Base-by-base conservation (phyloP, 2,329 filamentous ascomycete species). In the Colletotrichum sp. region DNA sequence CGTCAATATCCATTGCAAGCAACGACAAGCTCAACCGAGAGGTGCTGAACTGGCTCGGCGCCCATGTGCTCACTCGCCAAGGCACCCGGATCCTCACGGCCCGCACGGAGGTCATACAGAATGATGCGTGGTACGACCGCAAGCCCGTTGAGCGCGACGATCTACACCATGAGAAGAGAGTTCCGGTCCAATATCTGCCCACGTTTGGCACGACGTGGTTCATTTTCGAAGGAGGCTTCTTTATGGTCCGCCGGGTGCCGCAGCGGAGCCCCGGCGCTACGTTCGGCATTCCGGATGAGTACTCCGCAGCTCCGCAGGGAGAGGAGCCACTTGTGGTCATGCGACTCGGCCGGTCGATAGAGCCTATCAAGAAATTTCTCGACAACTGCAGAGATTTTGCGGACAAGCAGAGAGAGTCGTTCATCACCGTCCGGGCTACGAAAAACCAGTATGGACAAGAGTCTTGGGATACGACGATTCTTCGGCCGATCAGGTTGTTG, bases 161-260 rank as follows among this genome's bases (percentile, higher is more conserved):
- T 77, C 80, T 78, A 58, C 78, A 80, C 43, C 80, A 81, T 52
- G 82, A 83, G 66, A 85, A 82, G 76, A 79, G 84, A 18, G 72
- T 80, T 3, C 81, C 84, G 1, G 82, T 86, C 27, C 80, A 84
- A 67, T 85, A 85, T 64, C 79, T 85, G 6, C 84, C 84, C 5
- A 85, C 82, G 3, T 86, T 85, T 39, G 83, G 83, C 22, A 81
- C 80, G 1, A 84, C 83, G 1, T 85, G 82, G 83, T 85, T 86
- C 78, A 65, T 82, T 27, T 76, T 82, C 69, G 77, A 81, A 13
- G 79, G 81, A 61, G 80, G 79, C 34, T 32, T 85, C n/a, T 85
- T 85, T 77, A 80, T 85, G 69, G 80, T 86, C 25, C 81, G 82
- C 15, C 81, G 84, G 10, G 79, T 85, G 18, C 76, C 83, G 5